These are phyloP conservation scores for Ascobolus immersus DNA, from an alignment of 495 filamentous ascomycete species.

Conservation along the genomic window DNA sequence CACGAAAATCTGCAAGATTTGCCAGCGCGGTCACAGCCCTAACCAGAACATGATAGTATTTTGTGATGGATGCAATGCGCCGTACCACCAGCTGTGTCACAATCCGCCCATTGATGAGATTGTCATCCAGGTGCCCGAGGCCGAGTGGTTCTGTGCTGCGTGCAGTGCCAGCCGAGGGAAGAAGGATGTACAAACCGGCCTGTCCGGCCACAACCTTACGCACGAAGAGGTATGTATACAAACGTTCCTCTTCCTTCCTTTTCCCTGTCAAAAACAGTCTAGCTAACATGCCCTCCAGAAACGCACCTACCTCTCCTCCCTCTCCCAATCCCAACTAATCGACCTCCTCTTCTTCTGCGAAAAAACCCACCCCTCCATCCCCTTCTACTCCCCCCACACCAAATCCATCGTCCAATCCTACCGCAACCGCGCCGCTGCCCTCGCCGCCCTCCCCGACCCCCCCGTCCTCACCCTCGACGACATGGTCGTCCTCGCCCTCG, in stretches of 20 bases:
- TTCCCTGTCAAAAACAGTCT: too few relatives aligned
- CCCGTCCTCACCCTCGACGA: constrained; percentile 13
- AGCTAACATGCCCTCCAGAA: too few relatives aligned
- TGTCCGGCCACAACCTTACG: constrained; percentile 8
- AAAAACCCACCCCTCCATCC: constrained; percentile 10
- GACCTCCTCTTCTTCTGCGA: constrained; percentile 14
- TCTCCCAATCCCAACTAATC: constrained; percentile 10
- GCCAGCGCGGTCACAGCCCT: constrained; percentile 51
- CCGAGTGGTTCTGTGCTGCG: constrained; percentile 51
- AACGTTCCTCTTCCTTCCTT: too few relatives aligned
- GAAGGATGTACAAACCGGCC: constrained; percentile 19
- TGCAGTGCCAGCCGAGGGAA: constrained; percentile 30
- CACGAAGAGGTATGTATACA: too few relatives aligned
- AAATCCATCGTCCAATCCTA: constrained; percentile 11
- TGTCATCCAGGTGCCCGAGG: constrained; percentile 34
- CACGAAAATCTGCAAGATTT: constrained; percentile 41
- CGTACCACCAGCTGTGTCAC: constrained; percentile 84
- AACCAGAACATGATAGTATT: constrained; percentile 71
- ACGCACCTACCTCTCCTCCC: constrained; percentile 11
- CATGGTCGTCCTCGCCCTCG: constrained; percentile 14
- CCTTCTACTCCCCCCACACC: constrained; percentile 13
- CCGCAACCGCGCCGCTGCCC: constrained; percentile 3
- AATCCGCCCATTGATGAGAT: constrained; percentile 52
- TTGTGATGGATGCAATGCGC: constrained; percentile 69
- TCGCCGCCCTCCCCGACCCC: constrained; percentile 2